Evolutionary conservation across 2,329 filamentous ascomycete species (phyloP).

Genomic region (Phaeomoniella chlamydospora): DNA sequence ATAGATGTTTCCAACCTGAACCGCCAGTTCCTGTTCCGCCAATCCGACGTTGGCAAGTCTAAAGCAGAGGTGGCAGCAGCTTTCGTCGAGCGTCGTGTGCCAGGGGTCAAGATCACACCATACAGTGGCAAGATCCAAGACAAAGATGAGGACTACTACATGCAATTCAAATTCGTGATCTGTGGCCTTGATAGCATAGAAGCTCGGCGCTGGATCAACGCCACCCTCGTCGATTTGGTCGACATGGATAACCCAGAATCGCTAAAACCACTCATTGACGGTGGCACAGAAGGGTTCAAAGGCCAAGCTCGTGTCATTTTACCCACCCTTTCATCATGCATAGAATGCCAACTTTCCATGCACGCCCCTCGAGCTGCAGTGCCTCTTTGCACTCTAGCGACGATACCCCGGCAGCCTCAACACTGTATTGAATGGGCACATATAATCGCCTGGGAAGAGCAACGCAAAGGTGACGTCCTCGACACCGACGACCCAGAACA

Average conservation of each 20-base stretch:
- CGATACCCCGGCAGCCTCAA: constrained; percentile 89
- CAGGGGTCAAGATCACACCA: constrained; percentile 81
- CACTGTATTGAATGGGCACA: constrained; percentile 99
- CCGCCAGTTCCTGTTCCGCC: constrained; percentile 89
- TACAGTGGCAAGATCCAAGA: constrained; percentile 95
- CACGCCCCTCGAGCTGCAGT: constrained; percentile 95
- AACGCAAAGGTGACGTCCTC: constrained; percentile 67
- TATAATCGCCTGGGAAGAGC: constrained; percentile 89
- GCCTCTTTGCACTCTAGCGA: constrained; percentile 88
- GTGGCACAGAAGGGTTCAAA: constrained; percentile 96
- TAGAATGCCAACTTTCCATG: constrained; percentile 98
- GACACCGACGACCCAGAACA: constrained; percentile 96
- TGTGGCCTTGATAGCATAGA: constrained; percentile 96
- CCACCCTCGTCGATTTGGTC: constrained; percentile 79
- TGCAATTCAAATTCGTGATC: constrained; percentile 86
- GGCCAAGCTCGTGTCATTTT: constrained; percentile 87
- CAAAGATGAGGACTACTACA: constrained; percentile 91
- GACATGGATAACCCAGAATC: constrained; percentile 70
- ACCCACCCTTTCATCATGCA: constrained; percentile 84
- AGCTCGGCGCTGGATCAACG: constrained; percentile 96
- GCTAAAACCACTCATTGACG: constrained; percentile 88
- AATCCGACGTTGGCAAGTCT: constrained; percentile 77
- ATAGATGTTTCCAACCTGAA: constrained; percentile 98
- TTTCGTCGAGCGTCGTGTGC: constrained; percentile 81
- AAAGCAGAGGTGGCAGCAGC: constrained; percentile 88